phyloP scores from a whole-genome alignment of 228 moss, liverwort and hornwort genomes.

The Sphagnum fallax region DNA sequence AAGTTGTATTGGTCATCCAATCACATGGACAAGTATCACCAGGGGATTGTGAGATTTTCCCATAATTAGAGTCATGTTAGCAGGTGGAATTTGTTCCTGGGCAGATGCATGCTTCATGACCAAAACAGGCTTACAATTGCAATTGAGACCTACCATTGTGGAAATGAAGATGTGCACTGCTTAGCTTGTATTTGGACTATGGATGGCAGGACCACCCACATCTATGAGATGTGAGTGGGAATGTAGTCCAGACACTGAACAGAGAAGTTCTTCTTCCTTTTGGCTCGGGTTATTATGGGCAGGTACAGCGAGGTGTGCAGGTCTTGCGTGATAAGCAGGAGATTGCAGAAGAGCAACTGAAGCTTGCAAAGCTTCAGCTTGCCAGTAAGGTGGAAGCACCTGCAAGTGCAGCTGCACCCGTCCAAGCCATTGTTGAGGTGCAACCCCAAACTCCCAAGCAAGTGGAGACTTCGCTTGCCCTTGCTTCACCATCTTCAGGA shows the following conservation, averaged over 20 bases:
- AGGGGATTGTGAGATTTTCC: no score
- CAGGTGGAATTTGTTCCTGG: no score
- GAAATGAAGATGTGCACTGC: no score
- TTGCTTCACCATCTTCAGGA: constrained; percentile 16
- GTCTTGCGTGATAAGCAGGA: constrained; percentile 81
- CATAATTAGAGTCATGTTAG: no score
- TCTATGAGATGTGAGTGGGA: background rate
- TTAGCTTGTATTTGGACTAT: no score
- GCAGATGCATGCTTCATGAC: no score
- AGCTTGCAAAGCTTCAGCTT: constrained; percentile 69
- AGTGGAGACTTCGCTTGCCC: constrained; percentile 28
- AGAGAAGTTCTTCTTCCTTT: background rate
- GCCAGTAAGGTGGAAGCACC: constrained; percentile 35
- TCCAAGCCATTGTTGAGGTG: constrained; percentile 33
- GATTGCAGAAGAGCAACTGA: constrained; percentile 73
- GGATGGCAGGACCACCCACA: background rate
- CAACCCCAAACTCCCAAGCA: constrained; percentile 31
- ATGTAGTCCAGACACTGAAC: background rate
- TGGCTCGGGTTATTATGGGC: constrained; percentile 6
- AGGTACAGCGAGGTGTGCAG: constrained; percentile 87
- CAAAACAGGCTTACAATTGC: no score
- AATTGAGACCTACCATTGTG: no score
- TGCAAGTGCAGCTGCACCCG: constrained; percentile 8
- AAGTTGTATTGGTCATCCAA: no score
- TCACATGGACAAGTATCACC: no score